Evolutionary conservation across 2,329 filamentous ascomycete species (phyloP).

Genomic region (Ambrosiella cleistominuta): DNA sequence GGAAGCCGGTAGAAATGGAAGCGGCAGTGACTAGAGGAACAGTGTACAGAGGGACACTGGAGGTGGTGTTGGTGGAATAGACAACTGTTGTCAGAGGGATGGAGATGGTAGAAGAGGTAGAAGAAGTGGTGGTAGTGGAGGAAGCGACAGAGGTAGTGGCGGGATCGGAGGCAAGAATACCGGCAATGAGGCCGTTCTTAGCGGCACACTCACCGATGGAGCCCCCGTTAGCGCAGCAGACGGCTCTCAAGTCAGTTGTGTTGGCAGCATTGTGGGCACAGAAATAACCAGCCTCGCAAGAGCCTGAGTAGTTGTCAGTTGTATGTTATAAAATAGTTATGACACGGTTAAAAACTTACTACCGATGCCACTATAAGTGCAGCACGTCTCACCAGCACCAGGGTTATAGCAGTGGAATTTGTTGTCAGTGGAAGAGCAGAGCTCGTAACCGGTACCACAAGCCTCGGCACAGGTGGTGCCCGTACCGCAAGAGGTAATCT

Average conservation of each 20-base stretch:
- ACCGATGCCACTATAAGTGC: conserved; percentile 33
- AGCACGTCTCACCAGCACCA: conserved; percentile 35
- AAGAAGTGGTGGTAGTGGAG: conserved; percentile 16
- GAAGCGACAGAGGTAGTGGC: conserved; percentile 18
- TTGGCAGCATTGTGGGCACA: conserved; percentile 36
- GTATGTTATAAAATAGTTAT: background rate
- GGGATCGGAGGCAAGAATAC: conserved; percentile 24
- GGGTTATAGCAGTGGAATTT: conserved; percentile 42
- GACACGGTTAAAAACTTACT: conserved; percentile 25
- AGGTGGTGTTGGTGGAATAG: conserved; percentile 9
- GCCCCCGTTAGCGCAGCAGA: conserved; percentile 43
- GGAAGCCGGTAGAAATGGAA: conserved; percentile 3
- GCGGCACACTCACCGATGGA: conserved; percentile 36
- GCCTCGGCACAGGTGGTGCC: conserved; percentile 37
- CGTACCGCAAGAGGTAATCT: conserved; percentile 29
- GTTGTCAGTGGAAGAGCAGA: conserved; percentile 32
- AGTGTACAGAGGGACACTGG: conserved; percentile 4
- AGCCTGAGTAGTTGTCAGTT: conserved; percentile 26
- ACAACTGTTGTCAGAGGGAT: conserved; percentile 8
- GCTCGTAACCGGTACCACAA: conserved; percentile 32
- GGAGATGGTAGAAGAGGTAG: conserved; percentile 14
- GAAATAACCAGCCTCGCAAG: conserved; percentile 43
- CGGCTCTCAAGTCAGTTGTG: conserved; percentile 23
- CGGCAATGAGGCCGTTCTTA: conserved; percentile 30
- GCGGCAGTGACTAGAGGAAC: conserved; percentile 1